Percentiles rank a stretch among this genome's conserved stretches.
Conservation (phyloP, 306 rosid genomes). For the Macrotyloma uniflorum region DNA sequence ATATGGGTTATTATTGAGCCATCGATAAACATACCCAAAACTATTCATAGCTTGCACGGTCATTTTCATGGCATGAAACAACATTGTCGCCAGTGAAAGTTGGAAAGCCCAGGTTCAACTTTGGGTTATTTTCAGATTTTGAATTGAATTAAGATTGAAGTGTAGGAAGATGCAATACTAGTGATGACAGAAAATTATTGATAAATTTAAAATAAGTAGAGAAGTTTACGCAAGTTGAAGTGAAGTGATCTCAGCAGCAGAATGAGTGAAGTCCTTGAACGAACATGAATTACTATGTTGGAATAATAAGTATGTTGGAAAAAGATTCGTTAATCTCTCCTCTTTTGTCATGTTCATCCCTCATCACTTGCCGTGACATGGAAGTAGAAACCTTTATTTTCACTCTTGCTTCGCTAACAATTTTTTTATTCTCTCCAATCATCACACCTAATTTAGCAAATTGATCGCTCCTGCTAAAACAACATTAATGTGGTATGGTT, state of each 20-base stretch:
- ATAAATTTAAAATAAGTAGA: neutral
- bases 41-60: too few species aligned
- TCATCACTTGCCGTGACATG: neutral
- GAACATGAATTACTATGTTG: neutral
- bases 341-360: neutral
- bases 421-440: neutral
- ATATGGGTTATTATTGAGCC: too few species aligned
- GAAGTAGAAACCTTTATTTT: neutral
- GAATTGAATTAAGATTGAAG: too few species aligned
- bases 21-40: too few species aligned
- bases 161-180: neutral
- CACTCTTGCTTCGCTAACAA: neutral
- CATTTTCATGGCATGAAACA: too few species aligned
- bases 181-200: neutral
- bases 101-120: too few species aligned
- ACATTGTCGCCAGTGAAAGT: too few species aligned
- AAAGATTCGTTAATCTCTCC: neutral
- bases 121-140: too few species aligned
- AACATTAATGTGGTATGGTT: neutral
- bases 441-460: conserved; percentile 14
- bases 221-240: neutral
- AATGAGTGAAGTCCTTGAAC: neutral
- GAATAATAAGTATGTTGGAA: neutral
- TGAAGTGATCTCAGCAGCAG: neutral
- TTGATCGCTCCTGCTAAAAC: neutral